These are phyloP conservation scores for Trichocladium uniseriatum DNA, from an alignment of 495 filamentous ascomycete species.

Conservation along the genomic window DNA sequence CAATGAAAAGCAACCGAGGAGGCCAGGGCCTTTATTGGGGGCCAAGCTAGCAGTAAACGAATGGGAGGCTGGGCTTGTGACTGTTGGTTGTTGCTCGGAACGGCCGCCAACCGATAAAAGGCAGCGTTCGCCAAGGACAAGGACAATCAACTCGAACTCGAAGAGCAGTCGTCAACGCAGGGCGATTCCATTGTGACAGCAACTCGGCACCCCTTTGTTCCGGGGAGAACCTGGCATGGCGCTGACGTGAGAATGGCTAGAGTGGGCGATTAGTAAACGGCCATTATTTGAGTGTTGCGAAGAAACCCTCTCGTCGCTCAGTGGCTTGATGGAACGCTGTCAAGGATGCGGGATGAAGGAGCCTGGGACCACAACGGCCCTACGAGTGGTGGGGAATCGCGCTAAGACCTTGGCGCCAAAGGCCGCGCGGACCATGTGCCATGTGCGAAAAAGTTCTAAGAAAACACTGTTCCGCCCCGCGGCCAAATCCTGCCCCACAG, in stretches of 20 bases:
- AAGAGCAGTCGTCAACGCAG: too few relatives aligned
- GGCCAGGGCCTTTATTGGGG: constrained; percentile 3
- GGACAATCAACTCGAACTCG: neutral
- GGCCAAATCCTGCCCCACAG: too few relatives aligned
- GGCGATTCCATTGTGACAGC: too few relatives aligned
- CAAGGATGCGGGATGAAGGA: too few relatives aligned
- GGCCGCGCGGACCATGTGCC: too few relatives aligned
- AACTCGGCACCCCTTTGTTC: constrained; percentile 1
- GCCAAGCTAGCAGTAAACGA: neutral
- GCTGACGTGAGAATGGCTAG: constrained; percentile 1
- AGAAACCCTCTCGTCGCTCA: too few relatives aligned
- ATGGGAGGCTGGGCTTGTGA: neutral
- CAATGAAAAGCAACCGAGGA: neutral
- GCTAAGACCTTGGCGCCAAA: neutral
- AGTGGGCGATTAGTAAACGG: neutral
- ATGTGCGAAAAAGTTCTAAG: too few relatives aligned
- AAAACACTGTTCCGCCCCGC: neutral
- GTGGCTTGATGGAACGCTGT: too few relatives aligned
- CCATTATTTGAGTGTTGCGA: neutral
- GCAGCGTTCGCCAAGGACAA: neutral
- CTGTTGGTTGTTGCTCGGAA: neutral
- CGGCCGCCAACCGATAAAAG: neutral
- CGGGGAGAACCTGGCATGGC: neutral
- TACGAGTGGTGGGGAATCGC: too few relatives aligned
- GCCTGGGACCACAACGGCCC: too few relatives aligned